These are phyloP conservation scores for Botrytis fragariae DNA, from an alignment of 2,329 filamentous ascomycete genomes.

Conservation along the genomic window DNA sequence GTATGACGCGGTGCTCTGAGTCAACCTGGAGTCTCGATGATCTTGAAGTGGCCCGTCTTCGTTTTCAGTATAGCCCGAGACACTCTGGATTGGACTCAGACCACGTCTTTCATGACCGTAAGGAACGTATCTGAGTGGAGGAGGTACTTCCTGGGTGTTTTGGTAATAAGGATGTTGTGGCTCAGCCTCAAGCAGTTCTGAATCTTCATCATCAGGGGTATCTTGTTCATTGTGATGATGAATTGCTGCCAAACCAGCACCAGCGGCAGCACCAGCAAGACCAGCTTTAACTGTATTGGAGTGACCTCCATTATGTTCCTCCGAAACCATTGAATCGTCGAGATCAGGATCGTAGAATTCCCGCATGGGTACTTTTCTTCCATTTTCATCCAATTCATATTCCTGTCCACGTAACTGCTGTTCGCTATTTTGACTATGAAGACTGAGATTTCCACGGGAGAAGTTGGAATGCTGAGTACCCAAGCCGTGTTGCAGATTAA, in stretches of 20 bases:
- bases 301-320: conserved; percentile 37
- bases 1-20: conserved; percentile 53
- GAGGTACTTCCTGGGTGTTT: conserved; percentile 57
- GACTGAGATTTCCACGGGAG: conserved; percentile 48
- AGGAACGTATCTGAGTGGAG: conserved; percentile 63
- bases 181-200: conserved; percentile 23
- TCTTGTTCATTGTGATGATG: conserved; percentile 37
- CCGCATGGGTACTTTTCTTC: conserved; percentile 37
- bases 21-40: conserved; percentile 56
- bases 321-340: conserved; percentile 31
- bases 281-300: conserved; percentile 32
- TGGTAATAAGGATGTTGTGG: conserved; percentile 34
- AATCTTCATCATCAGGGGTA: conserved; percentile 33
- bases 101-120: conserved; percentile 68
- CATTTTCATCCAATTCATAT: conserved; percentile 39
- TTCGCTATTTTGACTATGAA: conserved; percentile 45
- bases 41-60: conserved; percentile 46
- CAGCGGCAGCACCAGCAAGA: conserved; percentile 36
- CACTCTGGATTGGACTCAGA: conserved; percentile 86
- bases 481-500: conserved; percentile 55
- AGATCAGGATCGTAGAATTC: conserved; percentile 27
- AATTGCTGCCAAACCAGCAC: conserved; percentile 42
- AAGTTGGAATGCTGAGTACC: conserved; percentile 60
- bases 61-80: conserved; percentile 78
- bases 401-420: conserved; percentile 43